A percentile compares a stretch with the other conserved stretches of the same genome.
Conservation (phyloP, 2,329 filamentous ascomycete species). For the Talaromyces sp. region DNA sequence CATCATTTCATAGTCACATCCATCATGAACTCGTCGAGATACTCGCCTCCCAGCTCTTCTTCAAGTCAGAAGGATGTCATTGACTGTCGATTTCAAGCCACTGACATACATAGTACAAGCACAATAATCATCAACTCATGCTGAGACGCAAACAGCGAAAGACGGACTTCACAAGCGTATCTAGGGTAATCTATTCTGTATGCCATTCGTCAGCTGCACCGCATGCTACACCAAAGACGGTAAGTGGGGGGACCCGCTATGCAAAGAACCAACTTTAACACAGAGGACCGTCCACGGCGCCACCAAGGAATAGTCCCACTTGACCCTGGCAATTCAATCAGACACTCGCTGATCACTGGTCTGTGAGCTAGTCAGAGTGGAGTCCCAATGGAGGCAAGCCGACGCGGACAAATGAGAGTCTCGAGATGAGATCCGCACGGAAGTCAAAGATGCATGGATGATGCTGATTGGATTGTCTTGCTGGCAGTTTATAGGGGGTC, state of each 20-base stretch:
- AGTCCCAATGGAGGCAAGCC: slow-evolving; percentile 2
- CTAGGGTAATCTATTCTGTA: neutral
- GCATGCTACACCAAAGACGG: neutral
- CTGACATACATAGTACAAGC: neutral
- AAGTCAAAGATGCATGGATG: neutral
- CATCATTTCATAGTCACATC: neutral
- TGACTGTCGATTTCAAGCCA: neutral
- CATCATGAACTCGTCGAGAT: neutral
- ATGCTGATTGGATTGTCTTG: neutral
- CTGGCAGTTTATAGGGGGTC: neutral
- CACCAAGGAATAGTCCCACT: neutral
- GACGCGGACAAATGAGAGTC: neutral
- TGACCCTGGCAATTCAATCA: neutral
- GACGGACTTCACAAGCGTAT: neutral
- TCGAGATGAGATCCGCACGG: neutral
- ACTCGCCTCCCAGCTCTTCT: neutral
- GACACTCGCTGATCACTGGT: slow-evolving; percentile 4
- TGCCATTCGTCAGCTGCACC: neutral
- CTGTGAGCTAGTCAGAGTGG: slow-evolving; percentile 2
- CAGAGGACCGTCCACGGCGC: slow-evolving; percentile 6
- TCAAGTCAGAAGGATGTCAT: neutral
- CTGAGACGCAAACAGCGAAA: neutral
- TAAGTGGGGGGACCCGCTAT: neutral
- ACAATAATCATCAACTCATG: neutral
- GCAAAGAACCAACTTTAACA: neutral